These are phyloP conservation scores for Trametes gibbosa DNA, from an alignment of 768 basidiomycete species.

Conservation along the genomic window DNA sequence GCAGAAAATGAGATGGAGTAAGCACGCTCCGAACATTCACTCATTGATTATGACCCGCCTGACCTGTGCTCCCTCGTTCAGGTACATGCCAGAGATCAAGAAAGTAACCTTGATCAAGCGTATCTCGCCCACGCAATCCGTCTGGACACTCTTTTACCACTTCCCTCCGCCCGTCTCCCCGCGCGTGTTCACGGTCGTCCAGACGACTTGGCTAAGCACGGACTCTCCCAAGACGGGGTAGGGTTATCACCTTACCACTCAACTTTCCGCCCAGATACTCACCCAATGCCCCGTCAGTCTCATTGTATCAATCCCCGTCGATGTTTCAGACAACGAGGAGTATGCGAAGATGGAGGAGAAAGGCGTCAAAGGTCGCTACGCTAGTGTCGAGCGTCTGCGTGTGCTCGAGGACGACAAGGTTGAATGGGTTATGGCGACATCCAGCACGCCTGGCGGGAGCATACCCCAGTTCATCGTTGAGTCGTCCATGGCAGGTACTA, in stretches of 20 bases:
- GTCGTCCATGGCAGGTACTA: constrained; percentile 56
- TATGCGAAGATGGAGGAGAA: constrained; percentile 61
- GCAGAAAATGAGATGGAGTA: constrained; percentile 69
- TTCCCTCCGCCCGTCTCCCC: constrained; percentile 70
- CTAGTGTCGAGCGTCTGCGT: constrained; percentile 61
- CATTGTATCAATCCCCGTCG: constrained; percentile 64
- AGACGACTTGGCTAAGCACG: constrained; percentile 54
- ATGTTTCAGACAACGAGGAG: constrained; percentile 56
- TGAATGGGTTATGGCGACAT: constrained; percentile 82
- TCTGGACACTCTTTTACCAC: constrained; percentile 74
- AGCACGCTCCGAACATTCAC: constrained; percentile 19
- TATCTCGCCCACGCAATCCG: constrained; percentile 58
- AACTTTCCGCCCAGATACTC: not conserved
- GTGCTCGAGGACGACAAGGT: constrained; percentile 62
- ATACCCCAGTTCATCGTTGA: constrained; percentile 68
- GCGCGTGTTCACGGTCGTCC: constrained; percentile 73
- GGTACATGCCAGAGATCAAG: constrained; percentile 64
- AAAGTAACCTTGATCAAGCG: constrained; percentile 61
- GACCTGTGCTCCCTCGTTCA: constrained; percentile 25
- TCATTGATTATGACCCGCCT: not conserved
- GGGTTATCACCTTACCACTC: constrained; percentile 22
- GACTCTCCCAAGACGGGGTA: constrained; percentile 57
- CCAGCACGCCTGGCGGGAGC: constrained; percentile 65
- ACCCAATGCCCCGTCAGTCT: constrained; percentile 21
- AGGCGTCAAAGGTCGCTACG: constrained; percentile 65